phyloP scores from a whole-genome alignment of 2,329 filamentous ascomycete genomes.

The Byssothecium circinans region DNA sequence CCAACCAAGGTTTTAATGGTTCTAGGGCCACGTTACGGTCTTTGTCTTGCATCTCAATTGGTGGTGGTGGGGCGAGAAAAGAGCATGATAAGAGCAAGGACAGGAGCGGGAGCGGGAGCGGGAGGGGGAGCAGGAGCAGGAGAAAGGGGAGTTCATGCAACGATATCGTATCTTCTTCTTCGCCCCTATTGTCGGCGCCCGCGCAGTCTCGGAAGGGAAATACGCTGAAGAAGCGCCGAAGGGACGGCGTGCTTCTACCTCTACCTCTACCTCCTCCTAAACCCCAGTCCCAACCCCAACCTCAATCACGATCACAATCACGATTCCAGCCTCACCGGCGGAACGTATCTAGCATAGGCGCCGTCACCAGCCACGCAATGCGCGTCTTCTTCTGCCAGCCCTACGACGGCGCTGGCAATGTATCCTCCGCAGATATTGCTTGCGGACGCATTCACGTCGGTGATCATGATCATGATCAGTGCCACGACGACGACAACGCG shows the following conservation, averaged over 20 bases:
- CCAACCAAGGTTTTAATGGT: neutral
- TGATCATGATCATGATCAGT: neutral
- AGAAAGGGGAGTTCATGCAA: neutral
- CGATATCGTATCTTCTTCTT: neutral
- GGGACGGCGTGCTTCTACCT: neutral
- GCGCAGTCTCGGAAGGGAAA: neutral
- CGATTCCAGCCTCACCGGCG: constrained; percentile 4
- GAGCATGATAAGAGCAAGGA: too few species aligned
- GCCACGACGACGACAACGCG: too few species aligned
- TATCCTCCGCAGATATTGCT: neutral
- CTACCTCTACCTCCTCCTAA: neutral
- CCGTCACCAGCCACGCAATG: constrained; percentile 23
- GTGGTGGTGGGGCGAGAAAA: neutral
- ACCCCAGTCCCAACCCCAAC: too few species aligned
- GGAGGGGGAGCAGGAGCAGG: too few species aligned
- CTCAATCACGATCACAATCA: neutral
- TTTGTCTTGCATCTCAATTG: neutral
- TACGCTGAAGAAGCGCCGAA: neutral
- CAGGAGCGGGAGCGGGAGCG: too few species aligned
- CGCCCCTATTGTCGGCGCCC: neutral
- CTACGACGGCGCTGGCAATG: constrained; percentile 29
- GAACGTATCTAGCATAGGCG: constrained; percentile 2
- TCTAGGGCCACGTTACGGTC: neutral
- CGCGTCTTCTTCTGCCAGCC: constrained; percentile 42
- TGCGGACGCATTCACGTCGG: neutral